Evolutionary conservation across 768 basidiomycete genomes (phyloP), one percentile per base, ranked within the genome.

Genomic region (Cubamyces sp.): DNA sequence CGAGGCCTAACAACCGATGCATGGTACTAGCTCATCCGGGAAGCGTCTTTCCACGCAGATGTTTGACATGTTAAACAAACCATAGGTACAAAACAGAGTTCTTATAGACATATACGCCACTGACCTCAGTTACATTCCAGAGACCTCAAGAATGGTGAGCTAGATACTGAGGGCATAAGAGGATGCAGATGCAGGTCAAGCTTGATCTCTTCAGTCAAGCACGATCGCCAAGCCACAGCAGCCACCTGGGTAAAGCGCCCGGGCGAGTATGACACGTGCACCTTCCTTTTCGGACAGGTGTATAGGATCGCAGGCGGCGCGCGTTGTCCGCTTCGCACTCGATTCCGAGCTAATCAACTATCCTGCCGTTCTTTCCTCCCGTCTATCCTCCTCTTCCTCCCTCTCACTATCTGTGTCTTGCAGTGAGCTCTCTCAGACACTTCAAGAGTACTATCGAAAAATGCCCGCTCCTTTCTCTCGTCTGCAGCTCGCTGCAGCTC

Each of bases 401-500:
- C n/a, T 18, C 30, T 15, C 40, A 1, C 23, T 49, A 7, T 34
- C 54, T 28, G 48, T 39, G 16, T 18, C 34, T 51, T 39, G 40
- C 37, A 30, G 39, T 11, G 12, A 48, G 37, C 15, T 30, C 6
- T 16, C 37, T 11, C n/a, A 23, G 12, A 12, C 21, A 3, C 41
- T 34, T 23, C 42, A 30, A n/a, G 18, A 6, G 7, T 50, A 14
- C 9, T 16, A 21, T 11, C 14, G 43, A 18, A 52, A 39, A 23
- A 62, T 62, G 50, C 43, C 55, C 18, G 74, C 81, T 52, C 71
- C 82, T 1, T 94, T 94, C 75, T 94, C 92, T 57, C 87, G 93
- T 64, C 77, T 94, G 64, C 92, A 94, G 74, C 80, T 95, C 54
- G 93, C 92, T 9, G 93, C 93, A 46, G 92, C 92, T 23, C 75